Conservation (phyloP, 2,329 filamentous ascomycete genomes). For the Fusarium begoniae region DNA sequence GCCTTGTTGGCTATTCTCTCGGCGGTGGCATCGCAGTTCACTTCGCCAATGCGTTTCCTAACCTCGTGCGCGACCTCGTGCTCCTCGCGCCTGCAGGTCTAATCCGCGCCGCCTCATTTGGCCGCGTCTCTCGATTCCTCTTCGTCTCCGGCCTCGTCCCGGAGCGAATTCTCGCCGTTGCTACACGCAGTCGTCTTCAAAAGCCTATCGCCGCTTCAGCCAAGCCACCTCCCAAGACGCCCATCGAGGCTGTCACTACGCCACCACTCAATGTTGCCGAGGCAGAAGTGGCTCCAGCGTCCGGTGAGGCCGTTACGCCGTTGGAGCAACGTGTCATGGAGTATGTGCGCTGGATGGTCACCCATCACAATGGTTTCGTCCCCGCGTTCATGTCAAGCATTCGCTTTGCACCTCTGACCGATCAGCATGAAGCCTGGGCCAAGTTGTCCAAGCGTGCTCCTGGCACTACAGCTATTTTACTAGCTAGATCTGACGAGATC, state of each 20-base stretch:
- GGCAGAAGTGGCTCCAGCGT: slow-evolving; percentile 51
- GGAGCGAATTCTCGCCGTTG: slow-evolving; percentile 57
- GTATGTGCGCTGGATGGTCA: slow-evolving; percentile 68
- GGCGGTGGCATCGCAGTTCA: slow-evolving; percentile 81
- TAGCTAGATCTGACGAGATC: slow-evolving; percentile 62
- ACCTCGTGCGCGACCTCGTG: slow-evolving; percentile 74
- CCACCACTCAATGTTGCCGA: slow-evolving; percentile 50
- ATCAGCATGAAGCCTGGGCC: slow-evolving; percentile 61
- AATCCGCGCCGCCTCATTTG: slow-evolving; percentile 66
- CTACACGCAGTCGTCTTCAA: slow-evolving; percentile 60
- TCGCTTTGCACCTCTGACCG: slow-evolving; percentile 62
- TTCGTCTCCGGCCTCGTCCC: slow-evolving; percentile 66
- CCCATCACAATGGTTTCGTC: slow-evolving; percentile 66
- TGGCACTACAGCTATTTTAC: slow-evolving; percentile 60
- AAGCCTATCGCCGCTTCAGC: slow-evolving; percentile 57
- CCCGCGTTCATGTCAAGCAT: slow-evolving; percentile 68
- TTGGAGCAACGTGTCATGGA: slow-evolving; percentile 59
- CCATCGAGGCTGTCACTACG: slow-evolving; percentile 28
- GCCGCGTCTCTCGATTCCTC: slow-evolving; percentile 57
- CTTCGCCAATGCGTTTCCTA: slow-evolving; percentile 78
- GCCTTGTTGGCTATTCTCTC: slow-evolving; percentile 81
- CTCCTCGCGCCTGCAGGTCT: slow-evolving; percentile 84
- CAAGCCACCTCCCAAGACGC: slow-evolving; percentile 38
- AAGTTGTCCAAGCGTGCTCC: slow-evolving; percentile 54
- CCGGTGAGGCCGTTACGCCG: slow-evolving; percentile 43